Percentiles rank a stretch among this genome's conserved stretches.
These are phyloP conservation scores for Epichloe sibirici DNA, from an alignment of 2,329 filamentous ascomycete genomes.

Conservation along the genomic window DNA sequence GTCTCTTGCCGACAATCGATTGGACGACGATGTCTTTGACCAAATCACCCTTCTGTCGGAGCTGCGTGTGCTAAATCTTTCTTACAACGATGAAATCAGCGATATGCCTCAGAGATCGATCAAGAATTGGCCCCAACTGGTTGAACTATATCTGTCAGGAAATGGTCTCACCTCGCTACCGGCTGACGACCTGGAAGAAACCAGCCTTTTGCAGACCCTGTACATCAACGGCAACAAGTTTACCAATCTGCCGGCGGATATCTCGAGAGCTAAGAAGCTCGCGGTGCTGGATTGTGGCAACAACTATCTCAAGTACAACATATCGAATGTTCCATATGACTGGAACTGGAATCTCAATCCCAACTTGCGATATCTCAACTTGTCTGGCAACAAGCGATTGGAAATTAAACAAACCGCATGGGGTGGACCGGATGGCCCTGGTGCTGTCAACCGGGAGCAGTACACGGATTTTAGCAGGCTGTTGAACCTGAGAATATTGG, in stretches of 20 bases:
- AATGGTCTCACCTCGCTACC: conserved; percentile 88
- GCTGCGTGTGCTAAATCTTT: conserved; percentile 78
- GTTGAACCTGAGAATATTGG: conserved; percentile 71
- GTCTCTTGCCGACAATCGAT: conserved; percentile 82
- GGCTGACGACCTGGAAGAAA: conserved; percentile 86
- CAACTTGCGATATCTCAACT: conserved; percentile 85
- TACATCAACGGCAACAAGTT: conserved; percentile 98
- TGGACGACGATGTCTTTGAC: conserved; percentile 92
- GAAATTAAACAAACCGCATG: conserved; percentile 63
- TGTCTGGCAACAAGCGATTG: conserved; percentile 91
- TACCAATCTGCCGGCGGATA: conserved; percentile 87
- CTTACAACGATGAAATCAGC: conserved; percentile 78
- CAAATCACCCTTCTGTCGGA: conserved; percentile 75
- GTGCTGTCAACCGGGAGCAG: conserved; percentile 44
- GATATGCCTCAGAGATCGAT: conserved; percentile 86
- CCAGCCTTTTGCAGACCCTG: conserved; percentile 73
- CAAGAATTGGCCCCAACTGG: conserved; percentile 77
- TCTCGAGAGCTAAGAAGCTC: conserved; percentile 86
- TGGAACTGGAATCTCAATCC: conserved; percentile 99
- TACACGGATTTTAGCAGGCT: conserved; percentile 85
- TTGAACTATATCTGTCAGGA: conserved; percentile 87
- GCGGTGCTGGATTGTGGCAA: conserved; percentile 88
- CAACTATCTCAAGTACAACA: conserved; percentile 95
- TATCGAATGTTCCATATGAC: conserved; percentile 96
- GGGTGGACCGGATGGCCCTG: conserved; percentile 34